These are phyloP conservation scores for Xylariaceae sp. DNA, from an alignment of 2,329 filamentous ascomycete genomes.

Conservation along the genomic window DNA sequence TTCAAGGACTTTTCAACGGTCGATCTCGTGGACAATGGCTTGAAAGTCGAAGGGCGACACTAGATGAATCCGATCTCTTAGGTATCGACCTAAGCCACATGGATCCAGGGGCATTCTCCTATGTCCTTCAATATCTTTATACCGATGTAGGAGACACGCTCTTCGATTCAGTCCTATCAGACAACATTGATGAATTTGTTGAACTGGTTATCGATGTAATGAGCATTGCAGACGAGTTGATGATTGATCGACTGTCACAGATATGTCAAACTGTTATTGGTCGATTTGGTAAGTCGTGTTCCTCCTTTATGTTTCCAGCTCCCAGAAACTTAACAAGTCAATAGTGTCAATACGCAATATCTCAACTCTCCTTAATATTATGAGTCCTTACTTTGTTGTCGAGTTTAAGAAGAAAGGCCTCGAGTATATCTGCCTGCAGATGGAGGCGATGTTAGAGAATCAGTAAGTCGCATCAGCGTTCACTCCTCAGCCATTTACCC, in stretches of 20 bases:
- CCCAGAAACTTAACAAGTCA: constrained; percentile 21
- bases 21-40: constrained; percentile 83
- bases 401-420: constrained; percentile 84
- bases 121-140: constrained; percentile 78
- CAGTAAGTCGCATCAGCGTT: constrained; percentile 38
- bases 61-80: constrained; percentile 46
- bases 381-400: constrained; percentile 75
- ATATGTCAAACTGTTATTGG: constrained; percentile 83
- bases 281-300: constrained; percentile 48
- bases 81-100: constrained; percentile 81
- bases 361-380: constrained; percentile 75
- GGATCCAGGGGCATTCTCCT: constrained; percentile 63
- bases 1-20: constrained; percentile 84
- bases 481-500: not conserved
- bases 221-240: constrained; percentile 84
- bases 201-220: constrained; percentile 90
- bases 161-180: constrained; percentile 69
- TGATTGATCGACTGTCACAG: constrained; percentile 86
- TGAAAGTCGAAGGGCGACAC: constrained; percentile 54
- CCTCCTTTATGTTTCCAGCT: not conserved
- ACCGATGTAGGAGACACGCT: constrained; percentile 74
- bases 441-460: constrained; percentile 90
- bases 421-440: constrained; percentile 85
- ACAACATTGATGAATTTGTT: constrained; percentile 74
- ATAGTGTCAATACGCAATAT: constrained; percentile 77